A percentile compares a stretch with the other conserved stretches of the same genome.
Conservation (phyloP, 441 rosid species). For the Iberis amara region DNA sequence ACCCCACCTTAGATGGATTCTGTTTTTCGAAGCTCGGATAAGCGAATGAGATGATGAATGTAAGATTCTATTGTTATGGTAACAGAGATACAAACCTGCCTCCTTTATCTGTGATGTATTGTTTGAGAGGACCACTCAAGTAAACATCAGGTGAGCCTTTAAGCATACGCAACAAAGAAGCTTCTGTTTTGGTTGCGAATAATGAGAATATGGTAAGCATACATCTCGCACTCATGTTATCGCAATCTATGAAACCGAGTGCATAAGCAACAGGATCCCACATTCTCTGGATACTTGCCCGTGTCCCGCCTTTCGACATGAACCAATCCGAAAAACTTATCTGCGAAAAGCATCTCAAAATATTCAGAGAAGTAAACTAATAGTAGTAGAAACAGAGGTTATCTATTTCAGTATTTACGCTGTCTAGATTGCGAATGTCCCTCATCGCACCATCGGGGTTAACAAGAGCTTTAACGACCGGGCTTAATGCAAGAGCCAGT, state of each 20-base stretch:
- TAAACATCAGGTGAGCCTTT: conserved; percentile 96
- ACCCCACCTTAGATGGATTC: conserved; percentile 99
- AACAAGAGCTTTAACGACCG: conserved; percentile 84
- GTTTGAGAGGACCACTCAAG: conserved; percentile 90
- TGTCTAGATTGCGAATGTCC: conserved; percentile 81
- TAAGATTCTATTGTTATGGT: background rate
- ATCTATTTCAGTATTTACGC: conserved; percentile 38
- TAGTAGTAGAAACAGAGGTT: conserved; percentile 3
- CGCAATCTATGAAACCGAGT: conserved; percentile 95
- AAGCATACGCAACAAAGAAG: conserved; percentile 94
- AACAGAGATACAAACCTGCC: conserved; percentile 57
- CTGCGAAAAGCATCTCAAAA: conserved; percentile 36
- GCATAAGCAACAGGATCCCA: conserved; percentile 99
- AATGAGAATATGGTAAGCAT: conserved; percentile 98
- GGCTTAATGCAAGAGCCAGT: conserved; percentile 89
- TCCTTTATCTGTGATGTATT: conserved; percentile 79
- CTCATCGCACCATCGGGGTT: conserved; percentile 88
- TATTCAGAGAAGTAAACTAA: conserved; percentile 1
- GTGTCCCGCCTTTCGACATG: conserved; percentile 92
- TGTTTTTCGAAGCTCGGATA: conserved; percentile 31
- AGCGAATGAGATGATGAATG: background rate
- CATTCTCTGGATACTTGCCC: conserved; percentile 86
- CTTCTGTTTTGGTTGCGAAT: conserved; percentile 97
- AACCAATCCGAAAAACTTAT: conserved; percentile 98
- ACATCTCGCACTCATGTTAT: conserved; percentile 97